Conservation (phyloP, 2,329 filamentous ascomycete genomes). For the Monosporascus sp. region DNA sequence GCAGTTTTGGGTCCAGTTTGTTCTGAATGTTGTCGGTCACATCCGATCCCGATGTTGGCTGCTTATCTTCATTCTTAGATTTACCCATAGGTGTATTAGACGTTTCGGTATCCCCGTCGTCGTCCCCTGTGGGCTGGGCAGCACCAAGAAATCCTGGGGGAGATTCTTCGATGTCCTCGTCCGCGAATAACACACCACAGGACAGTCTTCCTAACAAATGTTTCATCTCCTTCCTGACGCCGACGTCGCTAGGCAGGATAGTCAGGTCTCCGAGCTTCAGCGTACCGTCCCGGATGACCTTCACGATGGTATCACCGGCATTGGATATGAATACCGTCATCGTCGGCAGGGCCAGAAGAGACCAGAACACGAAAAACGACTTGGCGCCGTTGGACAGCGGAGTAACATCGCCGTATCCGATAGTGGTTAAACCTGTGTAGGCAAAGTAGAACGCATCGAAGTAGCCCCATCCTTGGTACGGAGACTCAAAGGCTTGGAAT, state of each 20-base stretch:
- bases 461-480: conserved; percentile 62
- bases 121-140: conserved; percentile 20
- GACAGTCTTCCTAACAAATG: conserved; percentile 37
- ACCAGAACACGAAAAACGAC: conserved; percentile 93
- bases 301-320: conserved; percentile 78
- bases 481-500: conserved; percentile 52
- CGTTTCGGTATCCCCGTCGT: conserved; percentile 24
- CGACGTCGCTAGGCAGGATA: conserved; percentile 53
- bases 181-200: conserved; percentile 36
- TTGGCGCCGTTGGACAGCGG: conserved; percentile 74
- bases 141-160: conserved; percentile 39
- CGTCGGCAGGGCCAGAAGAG: conserved; percentile 75
- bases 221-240: conserved; percentile 41
- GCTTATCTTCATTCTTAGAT: too few relatives aligned
- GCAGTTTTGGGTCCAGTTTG: conserved; percentile 1
- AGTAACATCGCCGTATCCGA: conserved; percentile 79
- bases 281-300: conserved; percentile 49
- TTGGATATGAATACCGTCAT: conserved; percentile 84
- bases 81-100: too few relatives aligned
- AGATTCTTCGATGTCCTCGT: conserved; percentile 30
- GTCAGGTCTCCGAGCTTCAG: conserved; percentile 54
- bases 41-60: neutral
- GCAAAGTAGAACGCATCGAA: conserved; percentile 82
- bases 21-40: neutral
- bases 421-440: conserved; percentile 76